Percentiles rank a stretch among this genome's conserved stretches.
phyloP scores from a whole-genome alignment of 2,329 filamentous ascomycete genomes.

The Lojkania enalia region DNA sequence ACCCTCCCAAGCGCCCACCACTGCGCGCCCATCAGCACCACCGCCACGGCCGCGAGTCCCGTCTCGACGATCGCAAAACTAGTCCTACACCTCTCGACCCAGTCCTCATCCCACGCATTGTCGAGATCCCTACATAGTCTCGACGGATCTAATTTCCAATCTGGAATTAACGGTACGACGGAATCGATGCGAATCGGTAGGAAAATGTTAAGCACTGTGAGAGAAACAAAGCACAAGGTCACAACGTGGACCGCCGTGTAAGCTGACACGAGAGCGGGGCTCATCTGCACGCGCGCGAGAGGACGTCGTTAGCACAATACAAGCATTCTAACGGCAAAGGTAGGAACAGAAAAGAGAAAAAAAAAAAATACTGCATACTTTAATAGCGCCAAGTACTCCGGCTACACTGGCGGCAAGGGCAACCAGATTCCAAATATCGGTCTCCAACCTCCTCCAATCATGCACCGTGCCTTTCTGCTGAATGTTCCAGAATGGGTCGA shows the following conservation, averaged over 20 bases:
- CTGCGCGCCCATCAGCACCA: conserved; percentile 36
- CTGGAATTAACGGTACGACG: conserved; percentile 27
- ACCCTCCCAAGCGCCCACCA: conserved; percentile 40
- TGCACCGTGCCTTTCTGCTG: no score
- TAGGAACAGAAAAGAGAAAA: no score
- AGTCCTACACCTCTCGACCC: conserved; percentile 32
- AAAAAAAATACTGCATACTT: conserved; percentile 36
- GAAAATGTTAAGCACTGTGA: conserved; percentile 29
- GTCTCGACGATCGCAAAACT: conserved; percentile 29
- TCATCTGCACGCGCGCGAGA: conserved; percentile 23
- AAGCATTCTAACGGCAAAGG: no score
- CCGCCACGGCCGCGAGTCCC: conserved; percentile 23
- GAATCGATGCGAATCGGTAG: conserved; percentile 25
- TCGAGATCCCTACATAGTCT: conserved; percentile 32
- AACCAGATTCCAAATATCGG: no score
- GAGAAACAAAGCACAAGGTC: conserved; percentile 31
- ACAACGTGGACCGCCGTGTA: conserved; percentile 32
- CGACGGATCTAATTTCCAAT: conserved; percentile 23
- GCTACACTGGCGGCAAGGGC: conserved; percentile 46
- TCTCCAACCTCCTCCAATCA: no score
- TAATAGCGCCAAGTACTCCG: conserved; percentile 49
- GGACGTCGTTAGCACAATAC: no score
- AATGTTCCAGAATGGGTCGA: conserved; percentile 21
- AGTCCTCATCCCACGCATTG: conserved; percentile 32
- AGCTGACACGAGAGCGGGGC: conserved; percentile 27